Conservation (phyloP, 352 stramenopile genomes). For the Pythium sukuiense region DNA sequence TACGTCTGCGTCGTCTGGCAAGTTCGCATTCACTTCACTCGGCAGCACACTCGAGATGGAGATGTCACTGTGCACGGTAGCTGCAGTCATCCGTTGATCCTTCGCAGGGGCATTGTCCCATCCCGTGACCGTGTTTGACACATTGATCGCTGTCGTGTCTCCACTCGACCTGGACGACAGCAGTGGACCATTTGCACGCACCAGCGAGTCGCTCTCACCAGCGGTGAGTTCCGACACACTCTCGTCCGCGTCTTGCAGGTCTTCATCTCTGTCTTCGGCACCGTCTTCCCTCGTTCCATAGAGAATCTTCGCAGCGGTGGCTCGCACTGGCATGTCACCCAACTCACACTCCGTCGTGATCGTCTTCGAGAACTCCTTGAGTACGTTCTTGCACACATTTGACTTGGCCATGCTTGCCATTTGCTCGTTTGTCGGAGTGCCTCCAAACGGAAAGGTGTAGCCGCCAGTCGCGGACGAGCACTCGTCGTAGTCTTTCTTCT, state of each 20-base stretch:
- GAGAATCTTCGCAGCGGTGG: conserved; percentile 24
- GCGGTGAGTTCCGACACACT: background rate
- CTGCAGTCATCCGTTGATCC: background rate
- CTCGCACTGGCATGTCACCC: conserved; percentile 18
- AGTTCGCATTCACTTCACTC: background rate
- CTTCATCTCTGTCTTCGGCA: background rate
- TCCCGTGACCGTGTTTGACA: background rate
- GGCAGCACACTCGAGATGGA: background rate
- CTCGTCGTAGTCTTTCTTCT: conserved; percentile 24
- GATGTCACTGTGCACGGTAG: background rate
- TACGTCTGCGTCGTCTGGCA: background rate
- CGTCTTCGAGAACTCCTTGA: conserved; percentile 19
- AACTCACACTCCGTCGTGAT: conserved; percentile 26
- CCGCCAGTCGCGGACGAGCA: conserved; percentile 19
- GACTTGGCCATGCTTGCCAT: conserved; percentile 23
- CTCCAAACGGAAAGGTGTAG: conserved; percentile 32
- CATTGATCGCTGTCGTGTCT: background rate
- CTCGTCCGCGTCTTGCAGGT: background rate
- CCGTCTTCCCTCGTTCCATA: conserved; percentile 10
- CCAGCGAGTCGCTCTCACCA: background rate
- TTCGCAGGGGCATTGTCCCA: background rate
- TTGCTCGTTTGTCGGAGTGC: conserved; percentile 20
- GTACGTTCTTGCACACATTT: conserved; percentile 20
- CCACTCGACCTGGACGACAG: background rate
- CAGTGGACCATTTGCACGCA: background rate